A percentile compares a stretch with the other conserved stretches of the same genome.
Evolutionary conservation across 306 rosid species (phyloP).

Genomic region (Dalbergia oliveri): DNA sequence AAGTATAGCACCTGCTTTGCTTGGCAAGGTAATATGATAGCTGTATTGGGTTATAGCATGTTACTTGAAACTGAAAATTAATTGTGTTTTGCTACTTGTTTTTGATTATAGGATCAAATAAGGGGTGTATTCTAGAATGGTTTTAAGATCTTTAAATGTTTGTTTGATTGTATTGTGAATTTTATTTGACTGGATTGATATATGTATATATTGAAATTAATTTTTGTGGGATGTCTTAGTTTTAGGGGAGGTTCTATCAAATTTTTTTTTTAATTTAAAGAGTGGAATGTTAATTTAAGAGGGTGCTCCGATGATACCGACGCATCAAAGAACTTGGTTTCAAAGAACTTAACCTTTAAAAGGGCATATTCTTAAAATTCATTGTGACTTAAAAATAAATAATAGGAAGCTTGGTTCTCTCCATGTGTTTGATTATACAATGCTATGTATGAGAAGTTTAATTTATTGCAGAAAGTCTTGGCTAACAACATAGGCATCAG

Average conservation of each 20-base stretch:
- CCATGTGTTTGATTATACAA: neutral
- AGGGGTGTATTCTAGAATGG: no score
- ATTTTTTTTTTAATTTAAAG: no score
- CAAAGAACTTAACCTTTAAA: neutral
- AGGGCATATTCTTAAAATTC: neutral
- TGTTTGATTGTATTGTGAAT: no score
- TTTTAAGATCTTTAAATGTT: no score
- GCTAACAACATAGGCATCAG: neutral
- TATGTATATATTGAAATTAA: no score
- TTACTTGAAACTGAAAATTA: constrained; percentile 15
- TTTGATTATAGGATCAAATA: constrained; percentile 70
- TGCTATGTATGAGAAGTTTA: neutral
- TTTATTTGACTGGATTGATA: no score
- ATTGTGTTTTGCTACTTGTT: constrained; percentile 14
- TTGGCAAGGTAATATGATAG: constrained; percentile 76
- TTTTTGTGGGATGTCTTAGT: no score
- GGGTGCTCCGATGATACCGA: no score
- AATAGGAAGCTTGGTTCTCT: neutral
- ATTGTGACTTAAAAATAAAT: neutral
- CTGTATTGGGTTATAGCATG: constrained; percentile 4
- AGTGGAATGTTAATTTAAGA: no score
- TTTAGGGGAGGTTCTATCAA: no score
- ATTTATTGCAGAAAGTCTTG: neutral
- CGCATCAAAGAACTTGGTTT: no score
- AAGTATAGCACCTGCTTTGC: constrained; percentile 85